These are phyloP conservation scores for Micromonas pusilla DNA, from an alignment of 139 green algal species.

Conservation along the genomic window DNA sequence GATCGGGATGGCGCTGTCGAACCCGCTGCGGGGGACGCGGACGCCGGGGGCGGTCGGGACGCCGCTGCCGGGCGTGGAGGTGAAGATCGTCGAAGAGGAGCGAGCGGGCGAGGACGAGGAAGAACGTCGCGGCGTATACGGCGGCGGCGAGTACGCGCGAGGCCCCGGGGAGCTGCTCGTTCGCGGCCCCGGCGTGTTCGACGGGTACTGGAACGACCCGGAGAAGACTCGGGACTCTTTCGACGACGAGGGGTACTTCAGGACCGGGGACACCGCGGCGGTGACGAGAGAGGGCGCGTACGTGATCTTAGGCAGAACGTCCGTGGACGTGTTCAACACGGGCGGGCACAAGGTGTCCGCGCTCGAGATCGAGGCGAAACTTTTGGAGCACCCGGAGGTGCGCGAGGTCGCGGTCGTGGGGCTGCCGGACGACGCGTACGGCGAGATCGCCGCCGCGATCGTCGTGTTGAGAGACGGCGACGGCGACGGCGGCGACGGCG, in stretches of 20 bases:
- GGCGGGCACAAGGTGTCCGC: constrained; percentile 79
- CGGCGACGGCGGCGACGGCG: neutral
- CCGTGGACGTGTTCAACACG: constrained; percentile 92
- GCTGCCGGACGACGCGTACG: constrained; percentile 62
- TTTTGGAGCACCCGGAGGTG: constrained; percentile 66
- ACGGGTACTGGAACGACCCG: constrained; percentile 73
- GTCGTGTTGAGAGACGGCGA: neutral
- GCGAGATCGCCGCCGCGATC: constrained; percentile 54
- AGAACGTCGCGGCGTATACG: neutral
- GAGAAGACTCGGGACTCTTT: constrained; percentile 72
- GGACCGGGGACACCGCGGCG: constrained; percentile 55
- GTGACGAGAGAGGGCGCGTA: constrained; percentile 50
- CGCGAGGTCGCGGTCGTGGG: constrained; percentile 78
- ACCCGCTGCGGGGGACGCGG: constrained; percentile 50
- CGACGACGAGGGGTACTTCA: constrained; percentile 77
- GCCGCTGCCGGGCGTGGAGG: constrained; percentile 72
- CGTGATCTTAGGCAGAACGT: constrained; percentile 72
- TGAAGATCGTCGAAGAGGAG: constrained; percentile 24
- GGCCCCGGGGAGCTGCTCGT: constrained; percentile 62
- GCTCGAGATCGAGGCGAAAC: constrained; percentile 66
- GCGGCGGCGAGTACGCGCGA: neutral
- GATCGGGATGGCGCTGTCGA: constrained; percentile 91
- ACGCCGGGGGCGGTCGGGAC: constrained; percentile 67
- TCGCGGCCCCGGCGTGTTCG: constrained; percentile 66
- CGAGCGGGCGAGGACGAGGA: neutral